phyloP scores from a whole-genome alignment of 139 green algal species.

The Auxenochlorella pyrenoidosa region DNA sequence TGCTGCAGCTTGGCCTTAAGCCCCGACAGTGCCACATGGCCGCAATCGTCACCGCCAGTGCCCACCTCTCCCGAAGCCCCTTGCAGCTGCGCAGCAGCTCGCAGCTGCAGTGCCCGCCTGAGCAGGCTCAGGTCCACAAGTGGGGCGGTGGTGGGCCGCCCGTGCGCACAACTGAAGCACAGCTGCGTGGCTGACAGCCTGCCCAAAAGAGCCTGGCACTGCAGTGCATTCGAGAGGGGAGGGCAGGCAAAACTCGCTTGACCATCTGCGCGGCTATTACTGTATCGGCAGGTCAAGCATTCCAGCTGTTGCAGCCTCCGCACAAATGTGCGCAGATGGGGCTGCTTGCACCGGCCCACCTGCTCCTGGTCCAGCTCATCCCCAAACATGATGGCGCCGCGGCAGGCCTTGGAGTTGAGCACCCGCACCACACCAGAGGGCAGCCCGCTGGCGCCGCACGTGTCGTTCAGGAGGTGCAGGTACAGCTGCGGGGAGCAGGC shows the following conservation, averaged over 20 bases:
- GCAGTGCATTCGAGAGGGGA: neutral
- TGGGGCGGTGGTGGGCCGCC: constrained; percentile 69
- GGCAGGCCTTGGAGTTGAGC: constrained; percentile 80
- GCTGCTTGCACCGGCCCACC: neutral
- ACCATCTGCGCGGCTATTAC: neutral
- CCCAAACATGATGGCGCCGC: constrained; percentile 88
- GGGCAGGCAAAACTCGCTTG: neutral
- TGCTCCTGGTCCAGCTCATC: constrained; percentile 58
- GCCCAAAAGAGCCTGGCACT: constrained; percentile 63
- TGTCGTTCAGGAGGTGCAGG: constrained; percentile 70
- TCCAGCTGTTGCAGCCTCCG: neutral
- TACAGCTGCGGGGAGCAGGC: constrained; percentile 63
- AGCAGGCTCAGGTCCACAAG: constrained; percentile 59
- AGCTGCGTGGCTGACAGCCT: constrained; percentile 59
- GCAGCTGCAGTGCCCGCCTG: constrained; percentile 1
- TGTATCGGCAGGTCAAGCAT: too few relatives aligned
- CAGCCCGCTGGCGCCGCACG: constrained; percentile 16
- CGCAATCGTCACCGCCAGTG: neutral
- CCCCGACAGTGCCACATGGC: neutral
- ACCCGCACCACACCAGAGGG: constrained; percentile 61
- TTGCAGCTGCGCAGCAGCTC: neutral
- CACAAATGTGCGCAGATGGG: neutral
- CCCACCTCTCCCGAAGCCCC: too few relatives aligned
- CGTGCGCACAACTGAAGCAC: constrained; percentile 85
- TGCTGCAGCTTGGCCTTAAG: constrained; percentile 9